Conservation (phyloP, 805 yeast species). For the Candida berthetii region DNA sequence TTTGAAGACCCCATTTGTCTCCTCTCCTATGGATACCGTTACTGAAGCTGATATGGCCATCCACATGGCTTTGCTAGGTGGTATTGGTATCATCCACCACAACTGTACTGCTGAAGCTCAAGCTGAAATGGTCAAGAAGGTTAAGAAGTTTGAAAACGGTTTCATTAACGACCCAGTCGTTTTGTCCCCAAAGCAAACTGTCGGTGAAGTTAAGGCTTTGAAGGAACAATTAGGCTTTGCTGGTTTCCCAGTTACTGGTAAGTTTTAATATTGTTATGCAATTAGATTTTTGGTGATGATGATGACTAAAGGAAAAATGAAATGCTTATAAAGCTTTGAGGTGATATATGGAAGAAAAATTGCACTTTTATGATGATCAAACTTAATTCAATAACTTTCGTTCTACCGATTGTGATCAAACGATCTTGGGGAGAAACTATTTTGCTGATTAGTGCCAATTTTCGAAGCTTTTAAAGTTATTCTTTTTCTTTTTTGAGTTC, state of each 20-base stretch:
- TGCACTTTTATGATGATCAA: conserved; percentile 48
- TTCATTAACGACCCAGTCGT: conserved; percentile 94
- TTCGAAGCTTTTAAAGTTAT: no score
- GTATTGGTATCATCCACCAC: conserved; percentile 98
- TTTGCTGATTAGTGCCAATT: conserved; percentile 33
- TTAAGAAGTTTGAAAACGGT: conserved; percentile 95
- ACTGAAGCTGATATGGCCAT: conserved; percentile 98
- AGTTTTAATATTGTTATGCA: conserved; percentile 38
- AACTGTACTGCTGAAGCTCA: conserved; percentile 96
- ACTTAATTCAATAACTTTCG: conserved; percentile 82
- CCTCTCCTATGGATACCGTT: conserved; percentile 99
- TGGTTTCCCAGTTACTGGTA: conserved; percentile 99
- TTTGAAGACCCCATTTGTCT: conserved; percentile 89
- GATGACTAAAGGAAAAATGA: no score
- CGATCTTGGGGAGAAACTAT: conserved; percentile 87
- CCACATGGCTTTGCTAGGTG: conserved; percentile 96
- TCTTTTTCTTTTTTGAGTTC: background rate
- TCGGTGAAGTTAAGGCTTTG: conserved; percentile 72
- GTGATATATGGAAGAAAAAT: no score
- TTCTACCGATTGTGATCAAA: conserved; percentile 97
- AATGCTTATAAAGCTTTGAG: no score
- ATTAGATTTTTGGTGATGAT: conserved; percentile 2
- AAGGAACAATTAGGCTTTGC: conserved; percentile 80
- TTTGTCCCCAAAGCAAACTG: conserved; percentile 67
- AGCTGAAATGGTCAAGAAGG: conserved; percentile 97